Base-by-base conservation (phyloP, 495 filamentous ascomycete genomes). In the Pseudoneurospora amorphoporcata region DNA sequence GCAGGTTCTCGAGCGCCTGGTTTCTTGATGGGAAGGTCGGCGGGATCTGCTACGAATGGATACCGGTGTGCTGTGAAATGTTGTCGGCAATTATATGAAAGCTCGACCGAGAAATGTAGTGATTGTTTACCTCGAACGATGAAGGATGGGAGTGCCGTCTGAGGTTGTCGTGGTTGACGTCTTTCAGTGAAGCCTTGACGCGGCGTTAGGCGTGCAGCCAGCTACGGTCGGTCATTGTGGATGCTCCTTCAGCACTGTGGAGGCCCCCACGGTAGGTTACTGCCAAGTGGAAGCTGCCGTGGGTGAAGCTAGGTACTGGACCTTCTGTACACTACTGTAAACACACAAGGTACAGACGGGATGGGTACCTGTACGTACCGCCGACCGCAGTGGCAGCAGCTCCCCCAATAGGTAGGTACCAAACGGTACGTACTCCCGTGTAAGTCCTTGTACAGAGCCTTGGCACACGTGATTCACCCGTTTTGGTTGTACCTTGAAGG, bases 381-480 rank as follows among this genome's bases (percentile, higher is more conserved):
- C 17, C 42, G 2, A 42, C n/a, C 19, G 42, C 42, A 45, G 42
- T 45, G 42, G 39, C 39, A 40, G 39, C 39, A 40, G 39, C 43
- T 47, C 43, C 43, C 45, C 19, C 45, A 53, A 53, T 53, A n/a
- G n/a, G n/a, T n/a, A n/a, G n/a, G n/a, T n/a, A 53, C 53, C 53
- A 3, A 65, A 17, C 6, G 47, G 29, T 65, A 65, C 53, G 53
- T 32, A 65, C 53, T 37, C 5, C 19, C 19, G 29, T 65, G 29
- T 35, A 65, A 61, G 53, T 23, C 23, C 23, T 23, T 37, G 35
- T 35, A 8, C 1, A 12, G 7, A 35, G 17, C 6, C 68, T 72
- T 61, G 70, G 32, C 53, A 37, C 75, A 76, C 75, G 72, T 76
- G 75, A 76, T 72, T 74, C 29, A 65, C 10, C 53, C 32, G 53